Evolutionary conservation across 2,329 filamentous ascomycete genomes (phyloP).

Genomic region (Aspergillus fumigatus): DNA sequence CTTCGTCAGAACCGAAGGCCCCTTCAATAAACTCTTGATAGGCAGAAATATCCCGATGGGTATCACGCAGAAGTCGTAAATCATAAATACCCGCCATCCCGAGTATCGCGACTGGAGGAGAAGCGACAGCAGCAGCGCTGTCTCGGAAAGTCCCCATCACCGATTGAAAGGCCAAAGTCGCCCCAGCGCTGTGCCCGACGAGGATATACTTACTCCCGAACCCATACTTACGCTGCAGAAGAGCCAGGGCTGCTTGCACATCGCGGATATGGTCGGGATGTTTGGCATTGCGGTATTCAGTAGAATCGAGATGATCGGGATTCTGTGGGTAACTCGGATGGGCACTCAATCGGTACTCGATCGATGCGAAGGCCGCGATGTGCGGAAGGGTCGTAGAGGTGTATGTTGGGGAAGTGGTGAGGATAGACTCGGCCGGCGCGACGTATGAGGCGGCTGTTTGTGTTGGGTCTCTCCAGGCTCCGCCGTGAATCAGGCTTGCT

Average conservation of each 20-base stretch:
- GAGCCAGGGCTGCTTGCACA: slow-evolving; percentile 35
- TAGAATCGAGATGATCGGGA: slow-evolving; percentile 18
- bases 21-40: slow-evolving; percentile 40
- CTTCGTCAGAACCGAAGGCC: slow-evolving; percentile 39
- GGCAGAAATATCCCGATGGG: slow-evolving; percentile 24
- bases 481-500: slow-evolving; percentile 44
- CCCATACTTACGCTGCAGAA: slow-evolving; percentile 38
- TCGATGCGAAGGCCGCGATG: slow-evolving; percentile 41
- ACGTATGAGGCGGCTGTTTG: slow-evolving; percentile 34
- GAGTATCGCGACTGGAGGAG: slow-evolving; percentile 35
- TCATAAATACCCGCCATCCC: slow-evolving; percentile 46
- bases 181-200: slow-evolving; percentile 45
- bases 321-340: slow-evolving; percentile 40
- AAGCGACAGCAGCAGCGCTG: slow-evolving; percentile 10
- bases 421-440: slow-evolving; percentile 28
- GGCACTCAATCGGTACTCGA: slow-evolving; percentile 44
- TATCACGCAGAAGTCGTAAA: slow-evolving; percentile 33
- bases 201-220: slow-evolving; percentile 41
- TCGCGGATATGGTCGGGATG: slow-evolving; percentile 46
- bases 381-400: slow-evolving; percentile 8
- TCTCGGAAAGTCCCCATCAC: slow-evolving; percentile 31
- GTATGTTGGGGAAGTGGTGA: slow-evolving; percentile 22
- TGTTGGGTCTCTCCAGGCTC: slow-evolving; percentile 46
- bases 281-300: slow-evolving; percentile 31
- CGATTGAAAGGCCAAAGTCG: slow-evolving; percentile 43